Base-by-base conservation (phyloP, 176 grass and related monocot genomes). In the Aegilops umbellulata region DNA sequence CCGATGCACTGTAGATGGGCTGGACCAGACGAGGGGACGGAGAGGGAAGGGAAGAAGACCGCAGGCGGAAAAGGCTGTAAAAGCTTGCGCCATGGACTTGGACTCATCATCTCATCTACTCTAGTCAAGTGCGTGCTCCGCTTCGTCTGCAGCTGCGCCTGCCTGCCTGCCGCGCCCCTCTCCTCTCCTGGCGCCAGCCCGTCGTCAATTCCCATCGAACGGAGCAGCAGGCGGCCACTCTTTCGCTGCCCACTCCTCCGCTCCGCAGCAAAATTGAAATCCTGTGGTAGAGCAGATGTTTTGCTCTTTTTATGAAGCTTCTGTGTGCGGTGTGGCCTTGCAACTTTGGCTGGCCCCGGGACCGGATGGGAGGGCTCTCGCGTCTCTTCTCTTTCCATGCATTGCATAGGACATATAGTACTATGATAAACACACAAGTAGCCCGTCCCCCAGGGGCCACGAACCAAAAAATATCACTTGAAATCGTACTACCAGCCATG, bases 201-300 rank as follows among this genome's bases (percentile, higher is more conserved):
- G 83, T 89, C 74, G 83, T 89, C 88, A 65, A 17, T 34, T 80
- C 85, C 63, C 84, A 58, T 78, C 74, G 16, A 41, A 23, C 60
- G 84, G 8, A 60, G 76, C 34, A 51, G 44, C 51, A 25, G 47
- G 7, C 35, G 55, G 30, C 29, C 27, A 13, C 44, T 27, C 36
- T 11, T n/a, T n/a, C n/a, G n/a, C n/a, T n/a, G n/a, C n/a, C n/a
- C n/a, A n/a, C n/a, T n/a, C n/a, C n/a, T n/a, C n/a, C n/a, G n/a
- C n/a, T 3, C 57, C 13, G 2, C 10, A 61, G 26, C 83, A 70
- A 42, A 42, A 42, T 42, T 42, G 42, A 42, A 73, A 32, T 24
- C 23, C 26, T 16, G 31, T 66, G 49, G 6, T 19, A 53, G 49
- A 17, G 47, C 15, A 49, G 30, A 75, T 39, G 38, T 24, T 72